Evolutionary conservation across 2,329 filamentous ascomycete species (phyloP), one percentile per base, ranked within the genome.

Genomic region (Chaetomium strumarium): DNA sequence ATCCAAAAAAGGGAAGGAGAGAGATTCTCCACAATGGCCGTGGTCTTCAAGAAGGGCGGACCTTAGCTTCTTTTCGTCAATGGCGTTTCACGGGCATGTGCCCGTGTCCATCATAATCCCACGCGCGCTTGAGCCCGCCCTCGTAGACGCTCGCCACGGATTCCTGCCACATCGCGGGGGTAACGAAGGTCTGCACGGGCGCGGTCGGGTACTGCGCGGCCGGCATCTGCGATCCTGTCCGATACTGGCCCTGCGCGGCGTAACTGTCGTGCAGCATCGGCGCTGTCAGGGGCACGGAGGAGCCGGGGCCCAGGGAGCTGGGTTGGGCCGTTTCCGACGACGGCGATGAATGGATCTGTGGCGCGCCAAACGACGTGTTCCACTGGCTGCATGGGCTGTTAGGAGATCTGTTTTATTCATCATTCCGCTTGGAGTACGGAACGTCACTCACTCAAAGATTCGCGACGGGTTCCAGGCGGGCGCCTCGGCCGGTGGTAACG

Each of bases 291-390:
- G 73, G 72, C 72, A 74, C 76, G 72, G 77, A 68, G 66, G 77
- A 74, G 59, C 75, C 72, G 64, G 75, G 67, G 68, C 75, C 80
- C 70, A 81, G 73, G 72, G 74, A 69, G 66, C 68, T 74, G 66
- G 72, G 67, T 63, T 75, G 73, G 60, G 73, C 67, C 61, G 68
- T 69, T 62, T 72, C 66, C 55, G 72, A 68, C n/a, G 52, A 46
- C 12, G 61, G 67, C 57, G 71, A 68, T 58, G 72, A 64, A 63
- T 76, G 72, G 62, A 71, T 69, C 60, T 73, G 70, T 55, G 81
- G 83, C 69, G 85, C 88, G 75, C 90, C 88, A 73, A 96, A 97
- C 60, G 92, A 91, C 65, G 87, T 85, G 70, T 95, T 91, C 91
- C 92, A 97, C 75, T 96, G 90, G 69, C 91, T 95, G 64, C 3